Conservation (phyloP, 495 filamentous ascomycete genomes). For the Evernia prunastri region DNA sequence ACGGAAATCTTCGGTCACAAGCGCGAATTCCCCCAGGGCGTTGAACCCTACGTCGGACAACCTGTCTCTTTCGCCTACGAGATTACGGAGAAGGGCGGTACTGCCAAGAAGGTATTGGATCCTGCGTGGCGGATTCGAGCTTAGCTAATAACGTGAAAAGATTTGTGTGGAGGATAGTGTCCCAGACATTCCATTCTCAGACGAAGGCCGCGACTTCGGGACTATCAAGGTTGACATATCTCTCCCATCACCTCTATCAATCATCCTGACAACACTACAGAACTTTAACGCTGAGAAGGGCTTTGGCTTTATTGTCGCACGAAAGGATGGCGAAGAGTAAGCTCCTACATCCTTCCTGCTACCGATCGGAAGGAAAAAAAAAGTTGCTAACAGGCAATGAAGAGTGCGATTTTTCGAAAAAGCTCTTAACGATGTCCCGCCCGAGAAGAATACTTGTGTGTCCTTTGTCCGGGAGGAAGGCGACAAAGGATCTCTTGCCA, state of each 20-base stretch:
- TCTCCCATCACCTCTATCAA: no score
- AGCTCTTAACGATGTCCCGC: slow-evolving; percentile 3
- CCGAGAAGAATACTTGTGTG: slow-evolving; percentile 9
- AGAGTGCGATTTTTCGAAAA: slow-evolving; percentile 9
- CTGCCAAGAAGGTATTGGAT: slow-evolving; percentile 14
- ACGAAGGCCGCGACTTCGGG: slow-evolving; percentile 18
- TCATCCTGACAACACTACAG: background rate
- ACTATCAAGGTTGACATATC: slow-evolving; percentile 2
- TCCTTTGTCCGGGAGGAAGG: slow-evolving; percentile 12
- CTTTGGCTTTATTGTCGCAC: slow-evolving; percentile 8
- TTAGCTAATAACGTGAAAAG: background rate
- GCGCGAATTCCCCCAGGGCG: slow-evolving; percentile 8
- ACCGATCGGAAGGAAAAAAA: background rate
- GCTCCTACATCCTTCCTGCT: background rate
- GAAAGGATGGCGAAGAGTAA: background rate
- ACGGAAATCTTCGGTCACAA: slow-evolving; percentile 16
- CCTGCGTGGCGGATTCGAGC: background rate
- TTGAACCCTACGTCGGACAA: slow-evolving; percentile 15
- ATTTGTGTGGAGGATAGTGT: slow-evolving; percentile 17
- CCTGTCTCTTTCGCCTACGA: slow-evolving; percentile 16
- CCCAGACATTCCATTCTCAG: slow-evolving; percentile 6
- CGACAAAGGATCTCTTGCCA: slow-evolving; percentile 12
- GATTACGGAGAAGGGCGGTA: slow-evolving; percentile 15
- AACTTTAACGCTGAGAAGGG: slow-evolving; percentile 11
- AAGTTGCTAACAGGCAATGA: background rate